Evolutionary conservation across 441 rosid species (phyloP).

Genomic region (Sinapis alba): DNA sequence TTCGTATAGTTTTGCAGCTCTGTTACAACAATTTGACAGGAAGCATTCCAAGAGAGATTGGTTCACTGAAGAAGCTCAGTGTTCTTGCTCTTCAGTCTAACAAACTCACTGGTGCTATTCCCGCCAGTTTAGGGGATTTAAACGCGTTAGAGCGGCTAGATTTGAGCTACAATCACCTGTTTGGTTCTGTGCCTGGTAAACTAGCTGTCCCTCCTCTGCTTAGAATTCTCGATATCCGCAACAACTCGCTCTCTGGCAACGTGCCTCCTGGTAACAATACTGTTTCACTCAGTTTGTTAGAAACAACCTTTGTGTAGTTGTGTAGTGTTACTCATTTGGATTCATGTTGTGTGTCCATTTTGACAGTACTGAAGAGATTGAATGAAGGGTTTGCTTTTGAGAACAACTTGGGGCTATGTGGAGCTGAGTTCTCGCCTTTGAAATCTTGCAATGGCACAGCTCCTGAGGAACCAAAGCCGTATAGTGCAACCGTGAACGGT

Average conservation of each 20-base stretch:
- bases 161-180: constrained; percentile 70
- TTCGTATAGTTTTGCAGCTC: constrained; percentile 79
- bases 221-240: constrained; percentile 69
- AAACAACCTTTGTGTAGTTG: not conserved
- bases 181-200: constrained; percentile 76
- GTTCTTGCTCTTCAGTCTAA: constrained; percentile 86
- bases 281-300: constrained; percentile 4
- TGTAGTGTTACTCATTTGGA: constrained; percentile 1
- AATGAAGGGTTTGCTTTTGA: constrained; percentile 61
- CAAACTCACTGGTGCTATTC: constrained; percentile 81
- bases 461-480: constrained; percentile 54
- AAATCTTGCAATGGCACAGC: constrained; percentile 60
- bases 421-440: constrained; percentile 59
- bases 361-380: constrained; percentile 75
- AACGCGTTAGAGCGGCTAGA: constrained; percentile 62
- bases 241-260: constrained; percentile 81
- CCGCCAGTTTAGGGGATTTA: constrained; percentile 79
- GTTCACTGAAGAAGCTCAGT: constrained; percentile 73
- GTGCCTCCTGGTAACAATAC: constrained; percentile 74
- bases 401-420: constrained; percentile 79
- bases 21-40: constrained; percentile 88
- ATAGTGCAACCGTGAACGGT: constrained; percentile 46
- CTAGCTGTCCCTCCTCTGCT: constrained; percentile 70
- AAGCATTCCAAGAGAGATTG: constrained; percentile 71
- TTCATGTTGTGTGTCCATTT: not conserved